Conservation (phyloP, 1,284 basidiomycete genomes). For the Rhodotorula sp. region DNA sequence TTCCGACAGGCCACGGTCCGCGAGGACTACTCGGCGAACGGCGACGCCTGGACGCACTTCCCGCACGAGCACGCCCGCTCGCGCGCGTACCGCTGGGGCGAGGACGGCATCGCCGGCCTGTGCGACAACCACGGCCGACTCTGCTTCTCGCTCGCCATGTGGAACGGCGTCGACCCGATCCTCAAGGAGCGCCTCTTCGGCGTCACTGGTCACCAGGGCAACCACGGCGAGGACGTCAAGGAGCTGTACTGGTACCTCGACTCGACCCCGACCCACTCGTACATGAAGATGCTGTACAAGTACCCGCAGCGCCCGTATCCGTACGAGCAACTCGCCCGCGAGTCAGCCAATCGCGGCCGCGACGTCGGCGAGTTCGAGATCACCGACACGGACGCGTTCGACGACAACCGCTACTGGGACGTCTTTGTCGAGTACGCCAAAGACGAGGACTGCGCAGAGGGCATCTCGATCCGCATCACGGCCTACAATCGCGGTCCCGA, state of each 20-base stretch:
- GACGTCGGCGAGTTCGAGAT: constrained; percentile 91
- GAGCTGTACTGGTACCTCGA: constrained; percentile 98
- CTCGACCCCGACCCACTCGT: constrained; percentile 95
- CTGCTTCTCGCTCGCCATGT: constrained; percentile 84
- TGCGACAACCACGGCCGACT: constrained; percentile 94
- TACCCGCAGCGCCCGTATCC: constrained; percentile 90
- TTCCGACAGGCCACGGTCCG: constrained; percentile 81
- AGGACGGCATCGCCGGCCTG: constrained; percentile 94
- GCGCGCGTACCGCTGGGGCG: constrained; percentile 95
- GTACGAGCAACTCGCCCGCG: constrained; percentile 85
- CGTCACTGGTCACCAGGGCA: constrained; percentile 90
- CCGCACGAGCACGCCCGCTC: constrained; percentile 92
- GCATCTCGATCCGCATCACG: constrained; percentile 87
- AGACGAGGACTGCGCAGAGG: constrained; percentile 86
- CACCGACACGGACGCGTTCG: constrained; percentile 85
- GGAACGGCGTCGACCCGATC: constrained; percentile 93
- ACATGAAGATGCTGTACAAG: constrained; percentile 71
- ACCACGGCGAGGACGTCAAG: constrained; percentile 98
- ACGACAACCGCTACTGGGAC: constrained; percentile 96
- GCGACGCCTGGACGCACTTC: constrained; percentile 97
- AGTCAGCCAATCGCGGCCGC: constrained; percentile 76
- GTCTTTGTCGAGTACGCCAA: constrained; percentile 98
- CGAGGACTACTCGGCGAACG: constrained; percentile 94
- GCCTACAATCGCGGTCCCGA: constrained; percentile 96
- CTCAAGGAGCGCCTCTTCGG: constrained; percentile 94